Percentiles rank a stretch among this genome's conserved stretches.
phyloP scores from a whole-genome alignment of 2,329 filamentous ascomycete genomes.

The Beauveria sp. region DNA sequence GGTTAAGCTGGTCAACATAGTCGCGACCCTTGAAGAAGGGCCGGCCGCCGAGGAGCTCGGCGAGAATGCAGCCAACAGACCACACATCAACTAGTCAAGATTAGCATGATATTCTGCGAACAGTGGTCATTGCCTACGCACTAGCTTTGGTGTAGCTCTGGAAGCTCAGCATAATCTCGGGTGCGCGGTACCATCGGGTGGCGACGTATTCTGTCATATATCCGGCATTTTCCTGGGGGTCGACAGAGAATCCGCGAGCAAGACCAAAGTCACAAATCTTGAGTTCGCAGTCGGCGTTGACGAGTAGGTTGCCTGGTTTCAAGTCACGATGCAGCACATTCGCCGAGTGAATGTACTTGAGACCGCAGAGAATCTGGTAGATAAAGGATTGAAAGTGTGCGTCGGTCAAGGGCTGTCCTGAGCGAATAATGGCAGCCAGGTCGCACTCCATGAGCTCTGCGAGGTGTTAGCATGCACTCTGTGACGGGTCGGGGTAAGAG shows the following conservation, averaged over 20 bases:
- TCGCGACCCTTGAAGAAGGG: conserved; percentile 99
- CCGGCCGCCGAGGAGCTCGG: conserved; percentile 88
- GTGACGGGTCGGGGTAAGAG: not conserved
- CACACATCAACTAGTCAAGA: conserved; percentile 77
- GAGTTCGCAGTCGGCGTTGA: conserved; percentile 98
- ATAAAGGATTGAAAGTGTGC: conserved; percentile 99
- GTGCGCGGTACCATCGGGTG: conserved; percentile 89
- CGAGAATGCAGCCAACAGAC: conserved; percentile 97
- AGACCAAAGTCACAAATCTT: conserved; percentile 99
- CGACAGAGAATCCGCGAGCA: conserved; percentile 91
- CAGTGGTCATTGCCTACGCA: conserved; percentile 44
- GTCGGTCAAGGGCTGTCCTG: conserved; percentile 92
- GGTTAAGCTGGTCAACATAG: conserved; percentile 98
- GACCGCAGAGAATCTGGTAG: conserved; percentile 96
- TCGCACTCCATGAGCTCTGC: conserved; percentile 99
- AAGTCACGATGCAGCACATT: conserved; percentile 95
- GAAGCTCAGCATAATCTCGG: conserved; percentile 99
- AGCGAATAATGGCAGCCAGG: conserved; percentile 93
- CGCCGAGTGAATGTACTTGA: conserved; percentile 99
- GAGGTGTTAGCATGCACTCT: not conserved
- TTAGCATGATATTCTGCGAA: not conserved
- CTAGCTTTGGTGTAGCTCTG: conserved; percentile 99
- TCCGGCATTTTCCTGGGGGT: conserved; percentile 95
- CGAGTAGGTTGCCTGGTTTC: conserved; percentile 93
- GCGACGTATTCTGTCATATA: conserved; percentile 99